Evolutionary conservation across 2,329 filamentous ascomycete species (phyloP).

Genomic region (Ascochyta rabiei): DNA sequence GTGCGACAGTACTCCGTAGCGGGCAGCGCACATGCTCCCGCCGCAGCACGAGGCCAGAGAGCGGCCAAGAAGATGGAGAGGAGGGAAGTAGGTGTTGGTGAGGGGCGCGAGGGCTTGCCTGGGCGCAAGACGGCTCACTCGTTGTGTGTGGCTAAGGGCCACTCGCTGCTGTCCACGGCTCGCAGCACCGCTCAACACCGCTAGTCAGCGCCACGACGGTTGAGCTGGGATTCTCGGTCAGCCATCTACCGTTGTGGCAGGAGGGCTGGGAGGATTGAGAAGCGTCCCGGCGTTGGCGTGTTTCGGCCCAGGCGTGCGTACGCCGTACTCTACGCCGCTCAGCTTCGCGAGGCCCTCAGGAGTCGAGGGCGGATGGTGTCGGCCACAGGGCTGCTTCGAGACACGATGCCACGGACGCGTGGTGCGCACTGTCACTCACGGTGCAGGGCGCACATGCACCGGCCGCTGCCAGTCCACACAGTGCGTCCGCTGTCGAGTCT

Average conservation of each 20-base stretch:
- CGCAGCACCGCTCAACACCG: neutral
- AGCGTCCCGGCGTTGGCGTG: conserved; percentile 20
- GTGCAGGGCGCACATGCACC: conserved; percentile 23
- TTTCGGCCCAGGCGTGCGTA: conserved; percentile 27
- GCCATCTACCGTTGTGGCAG: conserved; percentile 20
- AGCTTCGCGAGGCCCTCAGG: conserved; percentile 19
- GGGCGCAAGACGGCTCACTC: neutral
- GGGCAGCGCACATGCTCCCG: conserved; percentile 37
- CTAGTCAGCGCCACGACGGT: conserved; percentile 8
- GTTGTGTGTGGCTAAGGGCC: conserved; percentile 1
- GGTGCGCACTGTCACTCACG: neutral
- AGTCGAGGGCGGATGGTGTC: conserved; percentile 23
- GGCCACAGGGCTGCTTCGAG: conserved; percentile 26
- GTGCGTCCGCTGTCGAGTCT: conserved; percentile 16
- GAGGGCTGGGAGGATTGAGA: conserved; percentile 22
- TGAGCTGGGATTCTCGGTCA: conserved; percentile 15
- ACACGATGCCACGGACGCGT: conserved; percentile 9
- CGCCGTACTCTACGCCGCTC: conserved; percentile 19
- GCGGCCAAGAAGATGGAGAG: conserved; percentile 10
- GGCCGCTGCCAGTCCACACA: conserved; percentile 15
- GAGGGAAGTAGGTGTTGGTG: neutral
- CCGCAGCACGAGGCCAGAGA: conserved; percentile 28
- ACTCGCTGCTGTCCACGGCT: neutral
- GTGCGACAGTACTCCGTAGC: conserved; percentile 44
- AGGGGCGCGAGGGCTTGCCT: neutral